Evolutionary conservation across 306 rosid genomes (phyloP).

Genomic region (Phaseolus lunatus): DNA sequence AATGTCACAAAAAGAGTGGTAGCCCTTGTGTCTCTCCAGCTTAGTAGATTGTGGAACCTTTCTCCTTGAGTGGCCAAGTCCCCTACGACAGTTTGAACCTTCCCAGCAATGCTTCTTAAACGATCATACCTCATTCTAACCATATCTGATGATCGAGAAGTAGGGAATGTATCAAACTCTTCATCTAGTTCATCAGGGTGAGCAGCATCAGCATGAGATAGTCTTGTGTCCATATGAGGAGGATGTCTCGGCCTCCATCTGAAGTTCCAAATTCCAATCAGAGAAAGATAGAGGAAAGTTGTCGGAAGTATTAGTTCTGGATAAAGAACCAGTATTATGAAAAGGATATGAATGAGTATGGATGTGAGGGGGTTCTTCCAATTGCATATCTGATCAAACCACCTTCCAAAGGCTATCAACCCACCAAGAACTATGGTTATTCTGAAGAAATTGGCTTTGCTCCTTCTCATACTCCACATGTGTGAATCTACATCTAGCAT

Average conservation of each 20-base stretch:
- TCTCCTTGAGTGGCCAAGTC: constrained; percentile 87
- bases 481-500: constrained; percentile 89
- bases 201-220: constrained; percentile 77
- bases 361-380: constrained; percentile 84
- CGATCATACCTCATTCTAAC: constrained; percentile 80
- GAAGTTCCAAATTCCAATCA: constrained; percentile 82
- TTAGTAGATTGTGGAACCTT: constrained; percentile 71
- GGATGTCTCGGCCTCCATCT: constrained; percentile 79
- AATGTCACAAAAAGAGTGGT: constrained; percentile 64
- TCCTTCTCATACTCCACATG: constrained; percentile 91
- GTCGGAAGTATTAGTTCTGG: constrained; percentile 80
- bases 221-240: constrained; percentile 78
- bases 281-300: constrained; percentile 66
- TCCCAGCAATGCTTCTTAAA: constrained; percentile 72
- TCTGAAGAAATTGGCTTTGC: constrained; percentile 86
- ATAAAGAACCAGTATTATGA: constrained; percentile 71
- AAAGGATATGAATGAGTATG: constrained; percentile 72
- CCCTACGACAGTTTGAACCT: constrained; percentile 78
- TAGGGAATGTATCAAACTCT: constrained; percentile 84
- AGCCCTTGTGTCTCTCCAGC: constrained; percentile 92
- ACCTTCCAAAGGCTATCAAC: constrained; percentile 65
- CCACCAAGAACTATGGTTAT: constrained; percentile 72
- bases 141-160: constrained; percentile 59
- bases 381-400: constrained; percentile 83
- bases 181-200: constrained; percentile 77